Conservation (phyloP, 768 basidiomycete genomes). For the Mycena latifolia region DNA sequence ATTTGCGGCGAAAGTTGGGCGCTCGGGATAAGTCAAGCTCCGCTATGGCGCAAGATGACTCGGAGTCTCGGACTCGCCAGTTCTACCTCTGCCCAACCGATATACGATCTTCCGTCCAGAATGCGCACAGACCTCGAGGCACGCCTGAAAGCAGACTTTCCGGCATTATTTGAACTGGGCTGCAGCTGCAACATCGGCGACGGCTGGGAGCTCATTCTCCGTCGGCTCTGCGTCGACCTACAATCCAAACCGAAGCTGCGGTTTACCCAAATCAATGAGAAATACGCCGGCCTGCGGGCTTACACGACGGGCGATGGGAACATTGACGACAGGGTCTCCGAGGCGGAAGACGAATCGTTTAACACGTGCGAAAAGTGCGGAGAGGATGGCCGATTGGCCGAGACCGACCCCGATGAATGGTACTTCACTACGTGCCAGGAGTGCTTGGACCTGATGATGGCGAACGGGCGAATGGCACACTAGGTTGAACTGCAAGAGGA, state of each 20-base stretch:
- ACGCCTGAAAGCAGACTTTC: conserved; percentile 3
- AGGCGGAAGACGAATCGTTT: not conserved
- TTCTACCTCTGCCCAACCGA: too few species aligned
- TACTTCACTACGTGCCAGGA: not conserved
- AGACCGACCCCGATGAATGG: not conserved
- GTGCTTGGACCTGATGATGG: conserved; percentile 8
- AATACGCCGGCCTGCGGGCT: conserved; percentile 6
- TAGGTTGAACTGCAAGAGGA: too few species aligned
- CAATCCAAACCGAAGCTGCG: not conserved
- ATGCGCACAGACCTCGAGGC: not conserved
- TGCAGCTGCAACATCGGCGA: conserved; percentile 4
- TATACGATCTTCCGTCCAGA: too few species aligned
- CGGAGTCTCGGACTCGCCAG: too few species aligned
- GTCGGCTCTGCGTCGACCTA: conserved; percentile 3
- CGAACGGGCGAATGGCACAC: too few species aligned
- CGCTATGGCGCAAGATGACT: too few species aligned
- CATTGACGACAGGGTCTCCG: not conserved
- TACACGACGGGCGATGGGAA: not conserved
- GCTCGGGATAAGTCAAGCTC: too few species aligned
- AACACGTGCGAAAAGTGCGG: conserved; percentile 17
- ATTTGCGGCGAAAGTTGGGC: too few species aligned
- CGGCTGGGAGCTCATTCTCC: conserved; percentile 10
- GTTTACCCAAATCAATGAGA: conserved; percentile 18
- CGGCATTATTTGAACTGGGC: not conserved
- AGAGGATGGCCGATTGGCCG: conserved; percentile 3